These are phyloP conservation scores for Termitomyces sp. DNA, from an alignment of 1,284 basidiomycete genomes.

Conservation along the genomic window DNA sequence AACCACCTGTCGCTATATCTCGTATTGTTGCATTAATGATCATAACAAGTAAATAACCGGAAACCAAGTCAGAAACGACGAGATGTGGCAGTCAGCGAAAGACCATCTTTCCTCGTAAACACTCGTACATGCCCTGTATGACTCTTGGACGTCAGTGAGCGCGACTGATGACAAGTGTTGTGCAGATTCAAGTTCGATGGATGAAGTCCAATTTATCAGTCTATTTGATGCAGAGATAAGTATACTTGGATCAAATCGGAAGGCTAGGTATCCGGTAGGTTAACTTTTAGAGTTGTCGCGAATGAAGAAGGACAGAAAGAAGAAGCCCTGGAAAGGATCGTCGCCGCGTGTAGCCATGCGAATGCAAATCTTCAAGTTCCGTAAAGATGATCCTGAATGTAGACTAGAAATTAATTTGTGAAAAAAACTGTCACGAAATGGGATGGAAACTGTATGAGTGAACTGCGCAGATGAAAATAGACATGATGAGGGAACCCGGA, in stretches of 20 bases:
- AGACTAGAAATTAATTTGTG: background rate
- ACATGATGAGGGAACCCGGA: background rate
- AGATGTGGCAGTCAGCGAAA: background rate
- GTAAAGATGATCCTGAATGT: background rate
- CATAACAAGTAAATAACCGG: background rate
- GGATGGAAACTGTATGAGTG: background rate
- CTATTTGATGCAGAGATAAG: background rate
- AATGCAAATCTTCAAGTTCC: background rate
- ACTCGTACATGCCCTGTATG: too few relatives aligned
- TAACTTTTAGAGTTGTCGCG: background rate
- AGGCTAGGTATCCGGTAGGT: background rate
- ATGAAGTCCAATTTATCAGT: too few relatives aligned
- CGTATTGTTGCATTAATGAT: background rate
- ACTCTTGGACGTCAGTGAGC: background rate
- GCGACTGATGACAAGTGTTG: background rate
- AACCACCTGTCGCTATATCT: background rate
- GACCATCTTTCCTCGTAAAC: too few relatives aligned
- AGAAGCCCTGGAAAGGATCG: background rate
- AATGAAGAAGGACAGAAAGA: background rate
- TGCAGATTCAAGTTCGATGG: background rate
- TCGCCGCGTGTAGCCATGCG: background rate
- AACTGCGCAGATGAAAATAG: background rate
- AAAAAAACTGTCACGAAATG: background rate
- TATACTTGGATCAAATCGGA: background rate
- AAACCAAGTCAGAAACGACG: background rate